A percentile compares a stretch with the other conserved stretches of the same genome.
These are phyloP conservation scores for Fulvia fulva DNA, from an alignment of 2,329 filamentous ascomycete genomes.

Conservation along the genomic window DNA sequence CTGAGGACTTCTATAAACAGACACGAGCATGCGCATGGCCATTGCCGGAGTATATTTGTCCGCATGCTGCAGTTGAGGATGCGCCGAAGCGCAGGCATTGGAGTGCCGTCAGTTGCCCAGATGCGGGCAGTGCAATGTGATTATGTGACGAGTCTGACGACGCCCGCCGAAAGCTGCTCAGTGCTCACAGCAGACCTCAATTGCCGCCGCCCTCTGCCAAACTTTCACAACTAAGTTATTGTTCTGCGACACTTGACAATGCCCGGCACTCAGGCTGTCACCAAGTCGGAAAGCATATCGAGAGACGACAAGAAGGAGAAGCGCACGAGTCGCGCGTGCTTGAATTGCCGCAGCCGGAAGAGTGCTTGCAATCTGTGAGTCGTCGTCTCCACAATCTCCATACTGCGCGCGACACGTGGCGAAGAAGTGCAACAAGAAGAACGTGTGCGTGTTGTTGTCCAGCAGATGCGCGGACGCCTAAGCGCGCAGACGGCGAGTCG, in stretches of 20 bases:
- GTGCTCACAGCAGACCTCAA: background rate
- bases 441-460: no score
- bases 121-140: no score
- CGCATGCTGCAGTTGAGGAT: background rate
- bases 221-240: background rate
- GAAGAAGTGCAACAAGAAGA: background rate
- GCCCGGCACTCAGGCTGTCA: background rate
- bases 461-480: background rate
- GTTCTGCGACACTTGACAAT: background rate
- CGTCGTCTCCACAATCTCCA: background rate
- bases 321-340: slow-evolving; percentile 38
- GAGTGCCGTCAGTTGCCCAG: background rate
- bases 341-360: slow-evolving; percentile 49
- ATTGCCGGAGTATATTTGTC: background rate
- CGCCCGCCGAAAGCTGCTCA: no score
- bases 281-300: slow-evolving; percentile 3
- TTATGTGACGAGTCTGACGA: no score
- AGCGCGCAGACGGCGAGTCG: background rate
- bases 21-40: background rate
- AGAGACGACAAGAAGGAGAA: slow-evolving; percentile 21
- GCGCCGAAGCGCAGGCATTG: background rate
- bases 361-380: slow-evolving; percentile 51
- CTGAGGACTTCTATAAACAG: background rate
- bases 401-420: background rate
- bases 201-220: background rate